A percentile compares a stretch with the other conserved stretches of the same genome.
phyloP scores from a whole-genome alignment of 225 moss, liverwort and hornwort species.

The Ulota crispa region DNA sequence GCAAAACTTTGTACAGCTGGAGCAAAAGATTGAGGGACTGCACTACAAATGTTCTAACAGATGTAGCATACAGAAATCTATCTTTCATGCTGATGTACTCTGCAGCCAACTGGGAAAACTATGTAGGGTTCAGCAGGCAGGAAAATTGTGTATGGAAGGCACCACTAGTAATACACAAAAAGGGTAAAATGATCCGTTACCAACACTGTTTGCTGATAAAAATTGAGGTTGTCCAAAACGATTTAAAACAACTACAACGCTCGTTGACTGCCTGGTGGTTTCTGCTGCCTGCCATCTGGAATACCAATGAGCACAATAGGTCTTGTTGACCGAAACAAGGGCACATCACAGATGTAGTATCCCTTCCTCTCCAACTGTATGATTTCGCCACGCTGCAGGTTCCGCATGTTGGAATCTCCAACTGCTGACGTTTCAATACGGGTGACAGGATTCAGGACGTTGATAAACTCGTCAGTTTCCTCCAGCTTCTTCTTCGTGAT shows the following conservation, averaged over 20 bases:
- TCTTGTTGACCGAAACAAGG: constrained; percentile 45
- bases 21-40: not conserved
- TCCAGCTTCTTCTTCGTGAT: constrained; percentile 84
- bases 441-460: constrained; percentile 56
- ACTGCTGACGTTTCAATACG: constrained; percentile 65
- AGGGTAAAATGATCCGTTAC: not conserved
- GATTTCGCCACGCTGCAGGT: constrained; percentile 68
- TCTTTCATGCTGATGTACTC: not conserved
- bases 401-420: constrained; percentile 82
- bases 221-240: not conserved
- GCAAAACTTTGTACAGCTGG: not conserved
- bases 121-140: not conserved
- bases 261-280: constrained; percentile 35
- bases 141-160: not conserved
- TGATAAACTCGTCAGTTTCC: constrained; percentile 63
- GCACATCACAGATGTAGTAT: constrained; percentile 72
- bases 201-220: not conserved
- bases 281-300: constrained; percentile 70
- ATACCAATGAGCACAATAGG: constrained; percentile 65
- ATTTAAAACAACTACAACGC: not conserved
- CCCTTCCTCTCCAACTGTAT: constrained; percentile 81
- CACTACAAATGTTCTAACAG: not conserved
- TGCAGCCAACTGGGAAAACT: not conserved
- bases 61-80: not conserved
- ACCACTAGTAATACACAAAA: too few relatives aligned